These are phyloP conservation scores for Camptophora hylomeconis DNA, from an alignment of 2,329 filamentous ascomycete genomes.

Conservation along the genomic window DNA sequence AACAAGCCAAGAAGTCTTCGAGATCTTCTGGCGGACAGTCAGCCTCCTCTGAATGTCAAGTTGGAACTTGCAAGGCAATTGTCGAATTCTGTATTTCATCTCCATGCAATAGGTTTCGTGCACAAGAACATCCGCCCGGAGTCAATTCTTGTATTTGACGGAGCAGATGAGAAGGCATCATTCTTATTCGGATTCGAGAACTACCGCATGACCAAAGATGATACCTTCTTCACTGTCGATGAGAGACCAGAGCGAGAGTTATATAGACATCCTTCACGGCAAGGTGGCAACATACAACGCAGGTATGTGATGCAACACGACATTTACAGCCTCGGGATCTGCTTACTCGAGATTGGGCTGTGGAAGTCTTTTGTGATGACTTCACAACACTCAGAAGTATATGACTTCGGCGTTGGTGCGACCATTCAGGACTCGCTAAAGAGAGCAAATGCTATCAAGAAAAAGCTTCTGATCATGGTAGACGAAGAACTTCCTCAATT, in stretches of 20 bases:
- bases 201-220: conserved; percentile 24
- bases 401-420: too few species aligned
- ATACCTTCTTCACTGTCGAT: conserved; percentile 26
- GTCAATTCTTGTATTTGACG: conserved; percentile 20
- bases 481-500: too few species aligned
- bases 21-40: too few species aligned
- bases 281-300: conserved; percentile 28
- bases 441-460: too few species aligned
- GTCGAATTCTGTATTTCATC: conserved; percentile 19
- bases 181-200: conserved; percentile 36
- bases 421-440: too few species aligned
- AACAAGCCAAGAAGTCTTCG: not conserved
- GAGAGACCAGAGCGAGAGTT: conserved; percentile 31
- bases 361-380: too few species aligned
- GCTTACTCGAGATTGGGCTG: conserved; percentile 40
- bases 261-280: conserved; percentile 38
- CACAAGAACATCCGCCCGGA: conserved; percentile 26
- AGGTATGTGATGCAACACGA: conserved; percentile 41
- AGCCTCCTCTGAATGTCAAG: conserved; percentile 6
- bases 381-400: too few species aligned
- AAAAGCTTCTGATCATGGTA: too few species aligned
- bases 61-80: conserved; percentile 21
- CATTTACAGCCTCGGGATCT: conserved; percentile 43
- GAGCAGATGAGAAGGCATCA: conserved; percentile 14
- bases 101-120: conserved; percentile 21